Percentiles rank a stretch among this genome's conserved stretches.
Conservation (phyloP, 1,284 basidiomycete genomes). For the Boletus semigastroideus region DNA sequence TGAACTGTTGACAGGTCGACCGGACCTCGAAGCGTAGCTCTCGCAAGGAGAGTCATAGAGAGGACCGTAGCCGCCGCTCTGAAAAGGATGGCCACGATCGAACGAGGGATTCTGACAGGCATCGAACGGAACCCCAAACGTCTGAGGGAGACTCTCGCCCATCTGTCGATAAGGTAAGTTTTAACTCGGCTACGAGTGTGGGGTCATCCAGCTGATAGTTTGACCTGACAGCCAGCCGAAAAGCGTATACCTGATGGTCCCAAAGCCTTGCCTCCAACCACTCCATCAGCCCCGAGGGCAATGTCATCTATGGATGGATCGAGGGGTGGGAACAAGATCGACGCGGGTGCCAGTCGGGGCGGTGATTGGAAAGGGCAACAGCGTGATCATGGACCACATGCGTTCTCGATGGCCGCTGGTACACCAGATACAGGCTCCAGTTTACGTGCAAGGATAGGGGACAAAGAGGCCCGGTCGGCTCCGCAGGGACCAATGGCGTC, state of each 20-base stretch:
- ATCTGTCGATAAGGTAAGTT: conserved; percentile 57
- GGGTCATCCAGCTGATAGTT: conserved; percentile 5
- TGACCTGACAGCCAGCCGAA: conserved; percentile 42
- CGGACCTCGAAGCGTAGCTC: conserved; percentile 70
- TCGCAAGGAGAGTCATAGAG: conserved; percentile 71
- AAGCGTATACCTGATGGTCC: conserved; percentile 59
- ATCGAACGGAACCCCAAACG: conserved; percentile 61
- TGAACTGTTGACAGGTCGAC: conserved; percentile 50
- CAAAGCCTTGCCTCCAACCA: conserved; percentile 50
- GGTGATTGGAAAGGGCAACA: conserved; percentile 34
- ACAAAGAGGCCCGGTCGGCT: conserved; percentile 48
- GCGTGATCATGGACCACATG: conserved; percentile 31
- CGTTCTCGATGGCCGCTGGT: conserved; percentile 22
- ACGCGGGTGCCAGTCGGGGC: conserved; percentile 37
- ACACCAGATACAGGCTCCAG: conserved; percentile 37
- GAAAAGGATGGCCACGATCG: conserved; percentile 71
- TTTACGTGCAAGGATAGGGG: conserved; percentile 65
- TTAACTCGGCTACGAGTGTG: neutral
- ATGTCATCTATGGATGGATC: conserved; percentile 51
- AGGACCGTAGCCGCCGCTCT: conserved; percentile 64
- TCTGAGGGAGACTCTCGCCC: conserved; percentile 46
- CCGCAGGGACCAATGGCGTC: conserved; percentile 41
- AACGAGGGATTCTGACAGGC: conserved; percentile 63
- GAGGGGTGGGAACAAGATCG: conserved; percentile 38
- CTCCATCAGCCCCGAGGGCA: conserved; percentile 71